phyloP scores from a whole-genome alignment of 768 basidiomycete species.

The Melanogaster broomeanus region DNA sequence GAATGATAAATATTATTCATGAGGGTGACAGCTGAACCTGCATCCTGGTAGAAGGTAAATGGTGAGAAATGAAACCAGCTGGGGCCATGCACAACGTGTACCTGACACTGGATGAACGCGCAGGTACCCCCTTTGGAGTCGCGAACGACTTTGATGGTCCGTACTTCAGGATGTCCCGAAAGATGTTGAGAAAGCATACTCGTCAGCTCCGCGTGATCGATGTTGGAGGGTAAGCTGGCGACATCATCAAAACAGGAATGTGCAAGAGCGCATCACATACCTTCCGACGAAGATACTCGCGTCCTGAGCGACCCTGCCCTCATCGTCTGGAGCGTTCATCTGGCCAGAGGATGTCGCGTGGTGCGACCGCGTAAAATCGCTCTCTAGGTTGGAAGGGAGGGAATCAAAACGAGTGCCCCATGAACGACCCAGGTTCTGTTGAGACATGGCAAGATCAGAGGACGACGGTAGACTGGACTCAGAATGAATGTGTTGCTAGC shows the following conservation, averaged over 20 bases:
- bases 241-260: constrained; percentile 8
- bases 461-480: constrained; percentile 7
- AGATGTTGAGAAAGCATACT: constrained; percentile 65
- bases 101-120: constrained; percentile 87
- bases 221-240: constrained; percentile 64
- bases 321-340: constrained; percentile 15
- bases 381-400: constrained; percentile 38
- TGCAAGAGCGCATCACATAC: constrained; percentile 36
- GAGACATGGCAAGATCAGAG: constrained; percentile 43
- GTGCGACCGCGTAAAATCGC: constrained; percentile 5
- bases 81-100: constrained; percentile 31
- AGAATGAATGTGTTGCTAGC: constrained; percentile 19
- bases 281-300: constrained; percentile 87
- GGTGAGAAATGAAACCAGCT: neutral
- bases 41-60: constrained; percentile 43
- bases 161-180: constrained; percentile 63
- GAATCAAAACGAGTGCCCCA: constrained; percentile 79
- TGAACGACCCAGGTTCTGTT: constrained; percentile 45
- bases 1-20: constrained; percentile 59
- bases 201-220: constrained; percentile 65
- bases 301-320: constrained; percentile 59
- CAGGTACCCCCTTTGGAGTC: constrained; percentile 79
- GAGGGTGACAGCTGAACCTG: constrained; percentile 55
- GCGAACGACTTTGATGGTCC: constrained; percentile 68
- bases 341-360: constrained; percentile 14